A percentile compares a stretch with the other conserved stretches of the same genome.
Evolutionary conservation across 2,329 filamentous ascomycete species (phyloP).

Genomic region (Colletotrichum limetticola): DNA sequence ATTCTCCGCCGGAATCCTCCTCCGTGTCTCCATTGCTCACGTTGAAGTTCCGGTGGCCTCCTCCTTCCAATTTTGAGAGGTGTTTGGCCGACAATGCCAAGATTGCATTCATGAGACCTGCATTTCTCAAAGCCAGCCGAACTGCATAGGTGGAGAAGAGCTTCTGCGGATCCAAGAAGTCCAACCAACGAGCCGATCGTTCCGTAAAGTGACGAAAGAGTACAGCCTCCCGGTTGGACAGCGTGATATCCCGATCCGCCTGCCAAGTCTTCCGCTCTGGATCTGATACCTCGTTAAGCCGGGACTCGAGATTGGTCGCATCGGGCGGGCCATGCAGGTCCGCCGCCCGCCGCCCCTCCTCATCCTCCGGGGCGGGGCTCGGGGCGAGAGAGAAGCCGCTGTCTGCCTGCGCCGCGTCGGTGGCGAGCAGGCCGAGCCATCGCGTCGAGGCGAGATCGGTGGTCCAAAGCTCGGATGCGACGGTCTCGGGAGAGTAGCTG

Average conservation of each 20-base stretch:
- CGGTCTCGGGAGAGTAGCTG: constrained; percentile 41
- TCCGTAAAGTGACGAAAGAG: constrained; percentile 45
- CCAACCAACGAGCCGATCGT: constrained; percentile 37
- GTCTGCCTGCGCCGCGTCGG: constrained; percentile 46
- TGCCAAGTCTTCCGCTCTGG: constrained; percentile 43
- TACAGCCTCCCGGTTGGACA: constrained; percentile 40
- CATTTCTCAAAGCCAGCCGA: constrained; percentile 57
- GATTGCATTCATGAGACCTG: constrained; percentile 67
- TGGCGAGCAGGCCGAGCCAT: constrained; percentile 45
- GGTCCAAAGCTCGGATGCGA: constrained; percentile 41
- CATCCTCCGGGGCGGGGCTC: constrained; percentile 35
- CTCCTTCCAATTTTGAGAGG: constrained; percentile 19
- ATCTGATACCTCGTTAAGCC: constrained; percentile 25
- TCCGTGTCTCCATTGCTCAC: neutral
- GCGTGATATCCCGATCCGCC: constrained; percentile 37
- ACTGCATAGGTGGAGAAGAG: constrained; percentile 47
- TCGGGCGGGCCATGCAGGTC: constrained; percentile 4
- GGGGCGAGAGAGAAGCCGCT: constrained; percentile 42
- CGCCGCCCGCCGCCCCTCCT: constrained; percentile 4
- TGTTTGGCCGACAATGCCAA: constrained; percentile 66
- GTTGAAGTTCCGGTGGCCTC: neutral
- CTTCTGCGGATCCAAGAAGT: constrained; percentile 46
- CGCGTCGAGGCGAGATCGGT: constrained; percentile 44
- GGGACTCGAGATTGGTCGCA: constrained; percentile 10
- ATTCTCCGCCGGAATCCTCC: constrained; percentile 38